These are phyloP conservation scores for Alternaria hordeiaustralica DNA, from an alignment of 2,329 filamentous ascomycete species.

Conservation along the genomic window DNA sequence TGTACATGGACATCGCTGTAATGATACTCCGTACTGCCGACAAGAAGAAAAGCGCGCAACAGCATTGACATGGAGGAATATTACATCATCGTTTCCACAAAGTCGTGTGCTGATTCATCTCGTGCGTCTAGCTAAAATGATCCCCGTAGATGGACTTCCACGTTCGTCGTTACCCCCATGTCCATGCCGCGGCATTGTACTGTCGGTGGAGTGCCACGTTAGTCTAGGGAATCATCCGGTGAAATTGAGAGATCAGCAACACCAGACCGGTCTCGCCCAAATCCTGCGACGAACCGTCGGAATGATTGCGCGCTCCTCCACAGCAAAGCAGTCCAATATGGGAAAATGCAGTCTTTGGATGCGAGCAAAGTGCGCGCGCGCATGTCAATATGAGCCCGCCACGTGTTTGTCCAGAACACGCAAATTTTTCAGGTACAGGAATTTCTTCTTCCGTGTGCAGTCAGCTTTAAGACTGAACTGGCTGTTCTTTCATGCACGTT, in stretches of 20 bases:
- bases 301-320: slow-evolving; percentile 7
- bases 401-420: slow-evolving; percentile 4
- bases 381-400: not conserved
- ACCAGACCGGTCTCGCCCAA: slow-evolving; percentile 10
- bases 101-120: not conserved
- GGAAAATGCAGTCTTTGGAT: slow-evolving; percentile 12
- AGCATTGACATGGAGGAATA: not conserved
- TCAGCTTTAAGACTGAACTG: slow-evolving; percentile 27
- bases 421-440: not conserved
- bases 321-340: slow-evolving; percentile 1
- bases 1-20: not conserved
- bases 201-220: slow-evolving; percentile 11
- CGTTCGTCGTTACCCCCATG: not conserved
- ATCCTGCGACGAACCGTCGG: slow-evolving; percentile 4
- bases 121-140: not conserved
- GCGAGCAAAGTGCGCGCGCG: not conserved
- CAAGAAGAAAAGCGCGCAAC: not conserved
- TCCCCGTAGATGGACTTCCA: not conserved
- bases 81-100: not conserved
- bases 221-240: slow-evolving; percentile 8
- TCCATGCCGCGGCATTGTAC: slow-evolving; percentile 1
- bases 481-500: slow-evolving; percentile 31
- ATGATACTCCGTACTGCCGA: not conserved
- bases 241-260: slow-evolving; percentile 12
- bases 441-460: not conserved